Evolutionary conservation across 495 filamentous ascomycete species (phyloP), one percentile per base, ranked within the genome.

Genomic region (Chaetomium cochliodes): DNA sequence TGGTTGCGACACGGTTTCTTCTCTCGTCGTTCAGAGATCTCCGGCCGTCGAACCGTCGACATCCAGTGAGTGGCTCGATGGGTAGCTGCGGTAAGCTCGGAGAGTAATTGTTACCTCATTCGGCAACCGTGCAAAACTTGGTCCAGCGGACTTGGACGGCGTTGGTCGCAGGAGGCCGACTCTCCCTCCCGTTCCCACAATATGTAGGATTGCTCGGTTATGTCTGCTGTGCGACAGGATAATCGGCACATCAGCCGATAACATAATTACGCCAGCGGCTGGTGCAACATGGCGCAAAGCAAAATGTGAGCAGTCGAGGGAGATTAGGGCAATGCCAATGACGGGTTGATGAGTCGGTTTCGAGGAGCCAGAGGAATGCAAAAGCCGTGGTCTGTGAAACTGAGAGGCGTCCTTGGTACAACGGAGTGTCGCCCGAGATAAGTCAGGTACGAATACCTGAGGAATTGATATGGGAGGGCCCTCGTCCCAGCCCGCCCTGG

Each of bases 171-270:
- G 39, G 13, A 33, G 41, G 41, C 0, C 25, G 16, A 11, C 18
- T 28, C 7, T 57, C 25, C 46, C 56, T 37, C 33, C 33, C 33
- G 33, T 37, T 37, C 9, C 33, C 33, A 37, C 33, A 37, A 37
- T 37, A 37, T 37, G 33, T 37, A 47, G 41, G n/a, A 46, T 57
- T 51, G 58, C 58, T 49, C 49, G 49, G 56, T 33, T 30, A 44
- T 44, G 37, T 22, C 58, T 68, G 54, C 67, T 63, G 63, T 63
- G 63, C 55, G 55, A 52, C 46, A 8, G 11, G 39, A 44, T 50
- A 60, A 46, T 53, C 60, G 54, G 59, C 63, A 65, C 64, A 20
- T 33, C 42, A 30, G 18, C 57, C 26, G 42, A 49, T 20, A 33
- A 2, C 26, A 49, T 5, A 22, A 60, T 33, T 60, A 42, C 42